Base-by-base conservation (phyloP, 441 rosid genomes). In the Pelargonium citronellum region DNA sequence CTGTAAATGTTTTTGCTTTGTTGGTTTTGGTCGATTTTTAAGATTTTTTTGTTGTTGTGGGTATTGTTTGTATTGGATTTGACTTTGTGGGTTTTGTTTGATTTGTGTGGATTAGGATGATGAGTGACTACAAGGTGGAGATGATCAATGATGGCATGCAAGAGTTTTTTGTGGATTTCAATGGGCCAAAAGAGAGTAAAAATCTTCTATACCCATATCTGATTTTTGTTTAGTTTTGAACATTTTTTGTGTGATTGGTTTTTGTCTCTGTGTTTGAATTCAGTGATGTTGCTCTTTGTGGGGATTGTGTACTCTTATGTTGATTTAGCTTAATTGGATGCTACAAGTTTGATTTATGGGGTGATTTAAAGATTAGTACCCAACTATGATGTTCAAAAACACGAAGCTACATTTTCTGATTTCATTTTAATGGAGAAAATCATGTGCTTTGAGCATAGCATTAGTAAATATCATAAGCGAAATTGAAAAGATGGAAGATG, bases 51-150 rank as follows among this genome's bases (percentile, higher is more conserved):
- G 30, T 24, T 24, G 30, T 24, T 24, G 30, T 24, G 30, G 30
- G 30, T 24, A 24, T 24, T 24, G 30, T 24, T 24, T 24, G 2
- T 24, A 24, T 7, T 57, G 4, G 12, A 49, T 57, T 17, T 66
- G 9, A 30, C 64, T 37, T 37, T 12, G 30, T 57, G 60, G 74
- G 63, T 67, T 73, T 58, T 81, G 69, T 76, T 76, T 74, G 81
- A 69, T 80, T 69, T 53, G 41, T 27, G 63, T 75, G 67, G 58
- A 61, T 43, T 70, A 88, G 93, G 88, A 88, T 88, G 91, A 86
- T 86, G 91, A 85, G 88, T 79, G 93, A 88, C 71, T 85, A 85
- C 61, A 88, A 85, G 81, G 93, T 88, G 84, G 93, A 88, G 80
- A 85, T 85, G 80, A 86, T 86, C 85, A 84, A 88, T 78, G 93